phyloP scores from a whole-genome alignment of 768 basidiomycete genomes.

The Russula compacta region DNA sequence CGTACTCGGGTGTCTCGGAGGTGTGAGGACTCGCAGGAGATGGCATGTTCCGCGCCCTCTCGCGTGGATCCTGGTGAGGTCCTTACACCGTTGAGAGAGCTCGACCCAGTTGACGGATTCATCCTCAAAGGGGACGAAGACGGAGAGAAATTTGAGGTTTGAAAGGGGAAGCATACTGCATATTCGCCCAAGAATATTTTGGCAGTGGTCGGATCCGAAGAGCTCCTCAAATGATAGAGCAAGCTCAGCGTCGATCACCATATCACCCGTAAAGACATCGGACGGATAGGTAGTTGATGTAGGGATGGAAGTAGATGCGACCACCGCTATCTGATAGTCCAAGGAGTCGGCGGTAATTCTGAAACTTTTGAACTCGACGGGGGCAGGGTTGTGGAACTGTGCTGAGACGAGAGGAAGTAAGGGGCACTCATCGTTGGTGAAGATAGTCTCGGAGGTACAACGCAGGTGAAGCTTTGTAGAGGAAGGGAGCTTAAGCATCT shows the following conservation, averaged over 20 bases:
- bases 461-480: neutral
- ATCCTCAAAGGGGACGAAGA: neutral
- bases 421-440: neutral
- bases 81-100: neutral
- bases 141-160: constrained; percentile 1
- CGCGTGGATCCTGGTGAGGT: neutral
- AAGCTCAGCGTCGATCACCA: neutral
- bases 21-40: neutral
- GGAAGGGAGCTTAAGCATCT: neutral
- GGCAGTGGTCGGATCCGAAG: neutral
- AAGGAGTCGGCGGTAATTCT: neutral
- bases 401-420: neutral
- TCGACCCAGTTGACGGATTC: neutral
- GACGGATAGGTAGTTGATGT: neutral
- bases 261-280: neutral
- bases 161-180: neutral
- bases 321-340: neutral
- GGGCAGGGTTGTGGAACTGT: neutral
- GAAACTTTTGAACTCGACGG: neutral
- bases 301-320: neutral
- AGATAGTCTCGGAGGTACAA: neutral
- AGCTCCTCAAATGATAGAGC: neutral
- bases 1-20: neutral
- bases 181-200: neutral
- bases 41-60: neutral